phyloP scores from a whole-genome alignment of 2,329 filamentous ascomycete genomes.

The Grosmannia huntii region DNA sequence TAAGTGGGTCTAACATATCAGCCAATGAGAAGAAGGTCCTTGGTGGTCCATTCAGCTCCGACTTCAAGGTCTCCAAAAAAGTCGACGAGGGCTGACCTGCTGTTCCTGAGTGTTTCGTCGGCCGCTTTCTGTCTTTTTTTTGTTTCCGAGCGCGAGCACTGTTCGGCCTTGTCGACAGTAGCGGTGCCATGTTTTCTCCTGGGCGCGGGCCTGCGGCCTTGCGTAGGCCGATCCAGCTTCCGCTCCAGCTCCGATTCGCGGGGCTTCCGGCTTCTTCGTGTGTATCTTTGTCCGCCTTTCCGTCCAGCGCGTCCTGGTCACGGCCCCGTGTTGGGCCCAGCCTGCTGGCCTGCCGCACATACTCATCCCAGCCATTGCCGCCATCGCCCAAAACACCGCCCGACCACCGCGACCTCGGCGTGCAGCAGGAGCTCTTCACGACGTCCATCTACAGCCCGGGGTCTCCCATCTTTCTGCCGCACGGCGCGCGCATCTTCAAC shows the following conservation, averaged over 20 bases:
- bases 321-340: neutral
- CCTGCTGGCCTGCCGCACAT: neutral
- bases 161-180: neutral
- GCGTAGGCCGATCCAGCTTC: too few species aligned
- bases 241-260: neutral
- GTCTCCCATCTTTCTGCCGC: constrained; percentile 72
- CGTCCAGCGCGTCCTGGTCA: too few species aligned
- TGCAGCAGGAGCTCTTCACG: constrained; percentile 65
- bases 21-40: too few species aligned
- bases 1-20: too few species aligned
- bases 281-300: neutral
- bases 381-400: constrained; percentile 19
- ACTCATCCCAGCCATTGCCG: neutral
- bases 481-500: constrained; percentile 73
- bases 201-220: constrained; percentile 8
- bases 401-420: constrained; percentile 48
- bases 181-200: constrained; percentile 16
- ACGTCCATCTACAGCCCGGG: constrained; percentile 71
- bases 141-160: too few species aligned
- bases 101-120: too few species aligned
- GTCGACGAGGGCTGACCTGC: neutral
- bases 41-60: neutral
- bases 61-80: neutral
- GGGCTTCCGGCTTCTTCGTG: too few species aligned
- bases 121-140: neutral